Conservation (phyloP, 768 basidiomycete genomes). For the Suillus subalutaceus region DNA sequence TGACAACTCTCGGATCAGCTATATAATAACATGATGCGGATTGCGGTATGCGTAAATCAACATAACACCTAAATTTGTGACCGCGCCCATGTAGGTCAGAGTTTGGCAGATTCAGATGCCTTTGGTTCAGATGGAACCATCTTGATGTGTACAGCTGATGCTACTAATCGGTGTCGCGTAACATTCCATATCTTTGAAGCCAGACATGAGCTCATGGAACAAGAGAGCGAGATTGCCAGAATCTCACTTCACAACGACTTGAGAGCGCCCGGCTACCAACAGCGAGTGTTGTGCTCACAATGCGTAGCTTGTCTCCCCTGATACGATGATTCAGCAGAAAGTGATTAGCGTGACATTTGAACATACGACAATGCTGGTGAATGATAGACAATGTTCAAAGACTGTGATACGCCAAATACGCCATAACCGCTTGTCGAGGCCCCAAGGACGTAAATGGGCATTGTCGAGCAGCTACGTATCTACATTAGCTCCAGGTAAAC, state of each 20-base stretch:
- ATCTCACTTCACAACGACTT: constrained; percentile 50
- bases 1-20: not conserved
- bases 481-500: not conserved
- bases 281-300: constrained; percentile 55
- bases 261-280: constrained; percentile 51
- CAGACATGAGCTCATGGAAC: not conserved
- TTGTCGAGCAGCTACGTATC: constrained; percentile 48
- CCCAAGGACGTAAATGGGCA: constrained; percentile 43
- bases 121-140: constrained; percentile 47
- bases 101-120: constrained; percentile 18
- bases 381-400: constrained; percentile 56
- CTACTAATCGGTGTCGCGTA: constrained; percentile 53
- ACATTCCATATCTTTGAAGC: constrained; percentile 55
- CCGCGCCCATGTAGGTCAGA: constrained; percentile 13
- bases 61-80: not conserved
- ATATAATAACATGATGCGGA: not conserved
- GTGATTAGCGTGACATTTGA: not conserved
- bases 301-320: constrained; percentile 48
- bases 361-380: constrained; percentile 53
- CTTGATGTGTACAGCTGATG: constrained; percentile 58
- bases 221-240: not conserved
- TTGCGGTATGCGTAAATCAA: not conserved
- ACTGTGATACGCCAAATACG: constrained; percentile 48
- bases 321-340: not conserved
- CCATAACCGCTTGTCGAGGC: constrained; percentile 31